phyloP scores from a whole-genome alignment of 345 rosid genomes.

The Pseudoturritis turrita region DNA sequence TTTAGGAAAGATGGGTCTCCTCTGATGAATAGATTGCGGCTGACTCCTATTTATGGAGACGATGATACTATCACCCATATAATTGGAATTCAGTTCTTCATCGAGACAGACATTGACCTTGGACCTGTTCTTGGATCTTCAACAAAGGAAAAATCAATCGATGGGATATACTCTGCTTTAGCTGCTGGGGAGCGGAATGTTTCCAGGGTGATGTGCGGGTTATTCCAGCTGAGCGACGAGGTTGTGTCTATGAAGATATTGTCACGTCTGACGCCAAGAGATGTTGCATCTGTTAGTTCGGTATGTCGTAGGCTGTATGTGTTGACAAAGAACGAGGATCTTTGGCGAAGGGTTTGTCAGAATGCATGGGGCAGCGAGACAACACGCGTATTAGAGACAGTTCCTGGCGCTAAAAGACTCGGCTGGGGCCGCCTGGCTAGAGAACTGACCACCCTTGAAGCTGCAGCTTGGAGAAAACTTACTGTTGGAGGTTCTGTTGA shows the following conservation, averaged over 20 bases:
- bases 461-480: constrained; percentile 84
- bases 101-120: constrained; percentile 74
- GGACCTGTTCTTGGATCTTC: constrained; percentile 63
- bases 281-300: constrained; percentile 73
- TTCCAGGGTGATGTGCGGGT: constrained; percentile 59
- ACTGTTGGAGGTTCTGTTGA: constrained; percentile 87
- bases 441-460: constrained; percentile 87
- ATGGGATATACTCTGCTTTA: constrained; percentile 31
- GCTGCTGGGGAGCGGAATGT: constrained; percentile 54
- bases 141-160: constrained; percentile 39
- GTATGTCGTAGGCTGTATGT: constrained; percentile 63
- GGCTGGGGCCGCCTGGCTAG: constrained; percentile 85
- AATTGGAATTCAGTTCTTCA: constrained; percentile 82
- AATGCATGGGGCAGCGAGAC: constrained; percentile 89
- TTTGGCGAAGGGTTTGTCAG: constrained; percentile 88
- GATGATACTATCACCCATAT: constrained; percentile 73
- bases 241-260: constrained; percentile 68
- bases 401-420: constrained; percentile 78
- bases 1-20: constrained; percentile 86
- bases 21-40: constrained; percentile 64
- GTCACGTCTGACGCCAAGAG: constrained; percentile 75
- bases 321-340: constrained; percentile 74
- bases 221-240: constrained; percentile 71
- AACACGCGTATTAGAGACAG: constrained; percentile 65
- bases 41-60: constrained; percentile 84